Evolutionary conservation across 225 moss, liverwort and hornwort genomes (phyloP).

Genomic region (Polytrichum commune): DNA sequence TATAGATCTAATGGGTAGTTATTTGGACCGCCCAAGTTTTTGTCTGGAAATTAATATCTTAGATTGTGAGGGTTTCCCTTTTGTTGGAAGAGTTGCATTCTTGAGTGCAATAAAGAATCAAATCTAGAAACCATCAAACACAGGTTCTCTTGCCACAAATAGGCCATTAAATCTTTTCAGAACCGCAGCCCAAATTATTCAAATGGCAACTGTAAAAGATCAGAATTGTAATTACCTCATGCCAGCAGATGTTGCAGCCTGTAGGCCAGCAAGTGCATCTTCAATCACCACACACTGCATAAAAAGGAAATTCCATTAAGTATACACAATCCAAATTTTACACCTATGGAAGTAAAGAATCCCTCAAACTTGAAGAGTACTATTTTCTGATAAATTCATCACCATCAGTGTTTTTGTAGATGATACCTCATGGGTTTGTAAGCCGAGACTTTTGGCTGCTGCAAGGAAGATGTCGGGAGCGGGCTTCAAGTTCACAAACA

Average conservation of each 20-base stretch:
- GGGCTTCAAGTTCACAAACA: conserved; percentile 89
- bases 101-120: no score
- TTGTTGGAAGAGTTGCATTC: no score
- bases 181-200: no score
- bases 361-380: not conserved
- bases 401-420: not conserved
- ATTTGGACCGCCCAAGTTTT: no score
- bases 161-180: no score
- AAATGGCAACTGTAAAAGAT: no score
- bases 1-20: no score
- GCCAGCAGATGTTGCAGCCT: conserved; percentile 90
- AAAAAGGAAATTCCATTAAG: not conserved
- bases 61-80: no score
- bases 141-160: no score
- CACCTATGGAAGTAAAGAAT: not conserved
- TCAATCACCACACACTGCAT: conserved; percentile 91
- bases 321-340: no score
- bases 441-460: conserved; percentile 67
- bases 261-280: conserved; percentile 86
- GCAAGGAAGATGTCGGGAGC: conserved; percentile 92
- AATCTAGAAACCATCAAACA: no score
- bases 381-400: not conserved
- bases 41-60: no score
- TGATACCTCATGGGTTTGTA: conserved; percentile 68
- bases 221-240: conserved; percentile 65